phyloP scores from a whole-genome alignment of 2,329 filamentous ascomycete species.

The Epichloe elymi region DNA sequence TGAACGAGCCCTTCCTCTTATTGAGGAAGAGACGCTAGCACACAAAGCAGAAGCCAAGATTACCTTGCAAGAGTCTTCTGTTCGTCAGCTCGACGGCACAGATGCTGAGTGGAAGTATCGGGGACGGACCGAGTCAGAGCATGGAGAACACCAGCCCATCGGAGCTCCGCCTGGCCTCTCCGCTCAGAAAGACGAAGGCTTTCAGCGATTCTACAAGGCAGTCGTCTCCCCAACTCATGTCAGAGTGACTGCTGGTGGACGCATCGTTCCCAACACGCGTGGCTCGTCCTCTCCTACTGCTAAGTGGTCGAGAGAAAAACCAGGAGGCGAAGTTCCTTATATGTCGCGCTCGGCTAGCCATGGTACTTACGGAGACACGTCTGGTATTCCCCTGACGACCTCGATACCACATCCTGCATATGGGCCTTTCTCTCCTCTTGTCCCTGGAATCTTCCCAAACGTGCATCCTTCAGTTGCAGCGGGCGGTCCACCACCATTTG shows the following conservation, averaged over 20 bases:
- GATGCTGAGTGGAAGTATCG: constrained; percentile 32
- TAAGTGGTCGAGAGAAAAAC: constrained; percentile 34
- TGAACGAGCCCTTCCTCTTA: constrained; percentile 16
- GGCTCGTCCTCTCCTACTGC: constrained; percentile 37
- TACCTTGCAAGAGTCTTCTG: constrained; percentile 8
- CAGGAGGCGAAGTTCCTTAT: constrained; percentile 10
- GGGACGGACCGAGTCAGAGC: constrained; percentile 31
- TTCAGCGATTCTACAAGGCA: constrained; percentile 53
- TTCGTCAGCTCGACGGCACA: constrained; percentile 25
- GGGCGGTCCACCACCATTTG: constrained; percentile 18
- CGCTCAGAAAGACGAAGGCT: constrained; percentile 50
- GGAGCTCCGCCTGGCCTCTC: constrained; percentile 38
- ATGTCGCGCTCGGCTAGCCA: constrained; percentile 10
- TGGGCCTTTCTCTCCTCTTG: constrained; percentile 17
- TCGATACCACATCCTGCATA: constrained; percentile 14
- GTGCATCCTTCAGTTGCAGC: constrained; percentile 19
- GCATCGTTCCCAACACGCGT: constrained; percentile 53
- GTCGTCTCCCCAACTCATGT: constrained; percentile 56
- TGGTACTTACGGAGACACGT: constrained; percentile 2
- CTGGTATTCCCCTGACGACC: constrained; percentile 5
- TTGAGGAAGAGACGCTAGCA: constrained; percentile 17
- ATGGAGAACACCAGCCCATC: constrained; percentile 32
- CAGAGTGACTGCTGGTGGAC: constrained; percentile 52
- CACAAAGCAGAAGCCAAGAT: constrained; percentile 2
- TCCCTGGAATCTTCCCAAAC: constrained; percentile 18